Evolutionary conservation across 495 filamentous ascomycete genomes (phyloP), one percentile per base, ranked within the genome.

Genomic region (Penicillium cinerascens): DNA sequence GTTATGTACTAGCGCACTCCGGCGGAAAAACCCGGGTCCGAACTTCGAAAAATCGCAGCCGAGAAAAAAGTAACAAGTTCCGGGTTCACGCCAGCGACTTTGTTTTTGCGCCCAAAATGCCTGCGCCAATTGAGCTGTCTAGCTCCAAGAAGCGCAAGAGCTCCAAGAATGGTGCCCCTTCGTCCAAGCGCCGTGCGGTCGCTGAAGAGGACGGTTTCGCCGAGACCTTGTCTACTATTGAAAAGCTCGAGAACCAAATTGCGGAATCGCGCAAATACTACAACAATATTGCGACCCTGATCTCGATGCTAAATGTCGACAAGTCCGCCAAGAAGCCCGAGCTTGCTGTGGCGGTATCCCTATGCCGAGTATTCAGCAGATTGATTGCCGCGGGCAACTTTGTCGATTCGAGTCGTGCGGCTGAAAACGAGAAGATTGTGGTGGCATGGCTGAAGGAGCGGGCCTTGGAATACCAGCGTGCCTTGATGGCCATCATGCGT

Each of bases 361-460:
- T 97, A 23, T 97, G 91, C 65, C 84, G 92, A 53, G 86, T 92
- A n/a, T 96, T 98, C 63, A 83, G 86, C 60, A 82, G 86, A 52
- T 78, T 98, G 44, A 82, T 96, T 60, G 86, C 85, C 9, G 76
- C 76, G n/a, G 92, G 92, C 54, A 80, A 75, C 54, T 60, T 97
- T 56, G 76, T 77, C 10, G 84, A 82, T 65, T 78, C 72, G 46
- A 81, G 77, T 50, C 79, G 78, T 18, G 78, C 77, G 36, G 77
- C 83, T 8, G 83, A 91, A 47, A 86, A 87, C 54, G 91, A 96
- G 58, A 74, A 73, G 17, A 82, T 87, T 15, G 80, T 97, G 43
- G 73, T 85, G 4, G 71, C 78, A 58, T 97, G 93, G 93, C 73
- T 98, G 47, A 86, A 81, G 58, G 86, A 83, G 46, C 78, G 85